These are phyloP conservation scores for Niveomyces coronatus DNA, from an alignment of 2,329 filamentous ascomycete genomes.

Conservation along the genomic window DNA sequence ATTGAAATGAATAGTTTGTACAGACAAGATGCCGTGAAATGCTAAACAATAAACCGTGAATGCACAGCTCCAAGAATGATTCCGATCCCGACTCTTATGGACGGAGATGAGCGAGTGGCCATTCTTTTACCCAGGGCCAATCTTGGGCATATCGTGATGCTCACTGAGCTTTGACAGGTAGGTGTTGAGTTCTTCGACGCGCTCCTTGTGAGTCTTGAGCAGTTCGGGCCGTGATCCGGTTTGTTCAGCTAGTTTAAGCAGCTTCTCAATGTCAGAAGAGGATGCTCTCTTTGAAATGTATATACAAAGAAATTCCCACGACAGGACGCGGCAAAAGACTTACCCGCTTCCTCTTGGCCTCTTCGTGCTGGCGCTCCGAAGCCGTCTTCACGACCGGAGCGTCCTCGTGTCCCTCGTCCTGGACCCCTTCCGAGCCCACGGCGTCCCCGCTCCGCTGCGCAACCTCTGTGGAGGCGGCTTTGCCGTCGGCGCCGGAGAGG, in stretches of 20 bases:
- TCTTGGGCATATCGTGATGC: constrained; percentile 90
- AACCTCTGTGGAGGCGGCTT: constrained; percentile 17
- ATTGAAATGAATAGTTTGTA: constrained; percentile 4
- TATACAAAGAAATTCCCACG: too few relatives aligned
- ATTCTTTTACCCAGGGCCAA: constrained; percentile 48
- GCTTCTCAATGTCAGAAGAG: constrained; percentile 35
- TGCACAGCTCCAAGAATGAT: too few relatives aligned
- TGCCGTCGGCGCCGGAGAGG: constrained; percentile 24
- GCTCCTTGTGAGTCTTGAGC: constrained; percentile 92
- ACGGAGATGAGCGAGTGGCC: too few relatives aligned
- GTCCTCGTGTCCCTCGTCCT: constrained; percentile 22
- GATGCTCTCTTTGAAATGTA: too few relatives aligned
- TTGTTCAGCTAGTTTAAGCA: constrained; percentile 66
- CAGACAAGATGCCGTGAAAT: too few relatives aligned
- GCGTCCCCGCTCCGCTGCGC: constrained; percentile 19
- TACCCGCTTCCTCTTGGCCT: constrained; percentile 71
- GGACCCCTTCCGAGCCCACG: constrained; percentile 21
- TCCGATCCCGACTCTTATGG: too few relatives aligned
- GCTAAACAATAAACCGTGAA: too few relatives aligned
- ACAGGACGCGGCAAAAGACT: constrained; percentile 20
- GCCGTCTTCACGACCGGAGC: constrained; percentile 60
- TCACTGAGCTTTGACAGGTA: constrained; percentile 88
- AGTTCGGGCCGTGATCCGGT: constrained; percentile 56
- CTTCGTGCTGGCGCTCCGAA: constrained; percentile 70
- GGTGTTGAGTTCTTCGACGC: constrained; percentile 89